Conservation (phyloP, 2,329 filamentous ascomycete genomes). For the Lachnellula cervina region DNA sequence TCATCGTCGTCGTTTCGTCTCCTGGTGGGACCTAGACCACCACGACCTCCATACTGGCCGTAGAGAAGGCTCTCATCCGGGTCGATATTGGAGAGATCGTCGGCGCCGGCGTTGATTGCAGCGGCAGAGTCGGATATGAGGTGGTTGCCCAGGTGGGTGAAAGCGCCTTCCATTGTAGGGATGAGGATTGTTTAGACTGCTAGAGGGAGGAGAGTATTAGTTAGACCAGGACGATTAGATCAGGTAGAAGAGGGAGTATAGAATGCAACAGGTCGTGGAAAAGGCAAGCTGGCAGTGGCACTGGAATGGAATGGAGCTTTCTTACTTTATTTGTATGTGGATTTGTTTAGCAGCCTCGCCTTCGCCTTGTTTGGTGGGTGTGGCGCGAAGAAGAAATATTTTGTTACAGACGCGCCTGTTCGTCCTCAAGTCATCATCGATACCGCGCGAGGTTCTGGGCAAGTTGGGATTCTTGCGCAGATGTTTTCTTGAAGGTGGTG, state of each 20-base stretch:
- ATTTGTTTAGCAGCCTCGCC: slow-evolving; percentile 24
- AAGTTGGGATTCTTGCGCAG: slow-evolving; percentile 7
- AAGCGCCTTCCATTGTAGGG: slow-evolving; percentile 72
- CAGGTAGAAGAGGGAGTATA: too few species aligned
- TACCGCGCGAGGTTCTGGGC: not conserved
- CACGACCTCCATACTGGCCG: slow-evolving; percentile 58
- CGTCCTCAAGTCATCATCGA: slow-evolving; percentile 30
- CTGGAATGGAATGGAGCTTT: slow-evolving; percentile 1
- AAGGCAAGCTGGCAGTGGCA: slow-evolving; percentile 2
- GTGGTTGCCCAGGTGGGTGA: slow-evolving; percentile 83
- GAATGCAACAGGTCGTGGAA: not conserved
- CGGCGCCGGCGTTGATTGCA: slow-evolving; percentile 79
- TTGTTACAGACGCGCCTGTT: slow-evolving; percentile 19
- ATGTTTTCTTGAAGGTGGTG: slow-evolving; percentile 7
- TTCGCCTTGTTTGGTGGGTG: slow-evolving; percentile 8
- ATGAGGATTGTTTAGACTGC: slow-evolving; percentile 6
- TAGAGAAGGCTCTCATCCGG: slow-evolving; percentile 79
- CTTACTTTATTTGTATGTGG: slow-evolving; percentile 12
- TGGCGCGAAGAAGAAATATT: slow-evolving; percentile 24
- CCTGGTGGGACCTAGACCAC: slow-evolving; percentile 42
- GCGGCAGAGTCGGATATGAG: slow-evolving; percentile 77
- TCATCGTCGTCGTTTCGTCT: slow-evolving; percentile 83
- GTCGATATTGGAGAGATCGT: slow-evolving; percentile 66
- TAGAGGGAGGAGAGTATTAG: too few species aligned
- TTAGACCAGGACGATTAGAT: too few species aligned